Percentiles rank a stretch among this genome's conserved stretches.
Conservation (phyloP, 768 basidiomycete genomes). For the Auricularia sp. region DNA sequence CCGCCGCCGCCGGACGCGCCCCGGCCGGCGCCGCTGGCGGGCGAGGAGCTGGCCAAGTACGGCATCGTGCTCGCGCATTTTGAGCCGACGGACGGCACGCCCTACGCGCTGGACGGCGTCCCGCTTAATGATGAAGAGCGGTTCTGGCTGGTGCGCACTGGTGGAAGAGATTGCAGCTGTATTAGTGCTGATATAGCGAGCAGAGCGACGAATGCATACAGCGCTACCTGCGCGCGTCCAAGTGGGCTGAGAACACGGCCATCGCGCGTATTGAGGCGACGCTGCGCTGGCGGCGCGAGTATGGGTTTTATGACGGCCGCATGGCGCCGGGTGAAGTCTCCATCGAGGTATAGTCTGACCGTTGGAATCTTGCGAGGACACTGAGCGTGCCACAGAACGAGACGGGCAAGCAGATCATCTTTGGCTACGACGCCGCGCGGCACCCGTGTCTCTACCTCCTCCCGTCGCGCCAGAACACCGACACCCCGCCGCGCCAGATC, state of each 20-base stretch:
- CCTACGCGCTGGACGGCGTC: background rate
- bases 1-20: background rate
- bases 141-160: constrained; percentile 52
- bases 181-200: background rate
- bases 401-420: constrained; percentile 73
- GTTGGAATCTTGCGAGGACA: background rate
- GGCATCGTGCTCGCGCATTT: background rate
- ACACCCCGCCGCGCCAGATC: constrained; percentile 55
- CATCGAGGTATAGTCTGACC: constrained; percentile 45
- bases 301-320: constrained; percentile 48
- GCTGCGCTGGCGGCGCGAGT: constrained; percentile 72
- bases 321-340: constrained; percentile 56
- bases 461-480: constrained; percentile 68
- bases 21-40: background rate
- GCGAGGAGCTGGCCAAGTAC: background rate
- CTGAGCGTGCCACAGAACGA: constrained; percentile 36
- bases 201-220: constrained; percentile 9
- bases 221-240: constrained; percentile 65
- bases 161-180: background rate
- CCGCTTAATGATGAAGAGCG: constrained; percentile 52
- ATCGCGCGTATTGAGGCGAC: constrained; percentile 63
- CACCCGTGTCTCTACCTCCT: constrained; percentile 63
- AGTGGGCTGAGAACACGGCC: constrained; percentile 48
- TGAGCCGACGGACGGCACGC: background rate
- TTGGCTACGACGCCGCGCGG: constrained; percentile 60